A percentile compares a stretch with the other conserved stretches of the same genome.
Conservation (phyloP, 805 yeast genomes). For the Yamadazyma nakazawae region DNA sequence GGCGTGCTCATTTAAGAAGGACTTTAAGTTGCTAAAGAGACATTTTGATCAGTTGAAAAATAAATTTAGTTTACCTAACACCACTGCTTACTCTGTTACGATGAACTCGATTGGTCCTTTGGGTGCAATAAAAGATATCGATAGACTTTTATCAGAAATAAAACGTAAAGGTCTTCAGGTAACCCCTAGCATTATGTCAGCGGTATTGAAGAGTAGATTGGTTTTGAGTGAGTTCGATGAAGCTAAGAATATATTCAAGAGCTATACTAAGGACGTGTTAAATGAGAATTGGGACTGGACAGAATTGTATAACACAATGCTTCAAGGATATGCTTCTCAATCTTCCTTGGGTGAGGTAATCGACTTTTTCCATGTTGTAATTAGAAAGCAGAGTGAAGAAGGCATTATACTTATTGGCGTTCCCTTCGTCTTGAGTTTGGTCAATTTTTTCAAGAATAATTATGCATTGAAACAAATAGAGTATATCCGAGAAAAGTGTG, state of each 20-base stretch:
- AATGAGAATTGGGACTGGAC: background rate
- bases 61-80: slow-evolving; percentile 50
- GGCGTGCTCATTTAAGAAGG: slow-evolving; percentile 42
- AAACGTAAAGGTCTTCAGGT: slow-evolving; percentile 47
- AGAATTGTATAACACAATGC: background rate
- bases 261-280: slow-evolving; percentile 17
- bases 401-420: slow-evolving; percentile 17
- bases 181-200: slow-evolving; percentile 37
- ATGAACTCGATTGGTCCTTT: slow-evolving; percentile 55
- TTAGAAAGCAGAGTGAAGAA: slow-evolving; percentile 15
- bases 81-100: slow-evolving; percentile 56
- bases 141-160: slow-evolving; percentile 48
- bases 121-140: slow-evolving; percentile 49
- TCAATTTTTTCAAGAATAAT: slow-evolving; percentile 20
- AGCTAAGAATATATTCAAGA: slow-evolving; percentile 27
- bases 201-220: slow-evolving; percentile 44
- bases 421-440: slow-evolving; percentile 16
- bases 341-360: slow-evolving; percentile 23
- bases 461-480: slow-evolving; percentile 22
- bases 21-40: slow-evolving; percentile 54
- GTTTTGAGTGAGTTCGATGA: slow-evolving; percentile 32
- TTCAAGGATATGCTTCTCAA: background rate
- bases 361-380: slow-evolving; percentile 22
- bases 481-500: slow-evolving; percentile 17
- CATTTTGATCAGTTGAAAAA: slow-evolving; percentile 58